Conservation (phyloP, 768 basidiomycete genomes). For the Lentinula lateritia region DNA sequence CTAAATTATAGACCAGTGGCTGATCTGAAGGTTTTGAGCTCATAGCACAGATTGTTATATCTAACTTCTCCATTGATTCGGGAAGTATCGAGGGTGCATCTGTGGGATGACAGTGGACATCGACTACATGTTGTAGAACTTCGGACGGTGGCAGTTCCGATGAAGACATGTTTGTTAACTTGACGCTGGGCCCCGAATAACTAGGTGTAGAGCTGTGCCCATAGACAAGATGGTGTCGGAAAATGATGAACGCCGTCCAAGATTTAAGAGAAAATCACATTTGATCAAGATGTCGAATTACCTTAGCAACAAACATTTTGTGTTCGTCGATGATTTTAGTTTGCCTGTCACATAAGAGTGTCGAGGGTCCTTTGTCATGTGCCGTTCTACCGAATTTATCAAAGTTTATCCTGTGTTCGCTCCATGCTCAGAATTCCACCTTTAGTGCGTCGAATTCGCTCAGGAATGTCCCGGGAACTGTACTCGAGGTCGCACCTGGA, state of each 20-base stretch:
- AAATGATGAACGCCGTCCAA: neutral
- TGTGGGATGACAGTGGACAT: conserved; percentile 92
- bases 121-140: conserved; percentile 67
- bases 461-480: neutral
- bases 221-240: neutral
- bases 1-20: conserved; percentile 60
- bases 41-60: conserved; percentile 82
- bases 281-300: neutral
- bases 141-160: conserved; percentile 14
- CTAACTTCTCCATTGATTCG: conserved; percentile 47
- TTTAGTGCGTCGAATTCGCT: neutral
- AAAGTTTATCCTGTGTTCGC: neutral
- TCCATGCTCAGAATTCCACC: neutral
- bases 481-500: conserved; percentile 13
- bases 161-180: neutral
- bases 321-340: neutral
- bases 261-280: neutral
- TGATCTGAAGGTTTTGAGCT: conserved; percentile 66
- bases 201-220: too few relatives aligned
- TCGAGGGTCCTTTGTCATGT: neutral
- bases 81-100: conserved; percentile 50
- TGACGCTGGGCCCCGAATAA: too few relatives aligned
- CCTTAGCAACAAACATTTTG: neutral
- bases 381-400: neutral
- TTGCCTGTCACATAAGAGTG: neutral